Evolutionary conservation across 1,284 basidiomycete genomes (phyloP).

Genomic region (Ustilago curta): DNA sequence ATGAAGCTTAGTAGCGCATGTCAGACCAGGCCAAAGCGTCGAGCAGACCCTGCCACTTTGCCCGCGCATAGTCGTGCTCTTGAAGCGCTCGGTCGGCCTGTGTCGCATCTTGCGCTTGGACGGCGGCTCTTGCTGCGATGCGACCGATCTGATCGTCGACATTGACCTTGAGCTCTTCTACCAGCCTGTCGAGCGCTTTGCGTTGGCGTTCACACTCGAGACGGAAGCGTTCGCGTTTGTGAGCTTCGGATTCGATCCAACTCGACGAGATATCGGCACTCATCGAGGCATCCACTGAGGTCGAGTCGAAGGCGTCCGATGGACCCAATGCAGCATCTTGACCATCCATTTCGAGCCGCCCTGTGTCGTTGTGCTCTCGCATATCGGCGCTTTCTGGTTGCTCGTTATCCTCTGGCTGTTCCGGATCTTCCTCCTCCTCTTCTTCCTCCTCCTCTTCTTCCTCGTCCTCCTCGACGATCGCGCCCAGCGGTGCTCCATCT

Average conservation of each 20-base stretch:
- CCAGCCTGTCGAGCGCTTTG: slow-evolving; percentile 28
- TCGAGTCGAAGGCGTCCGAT: slow-evolving; percentile 9
- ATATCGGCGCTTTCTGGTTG: not conserved
- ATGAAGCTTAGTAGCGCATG: slow-evolving; percentile 22
- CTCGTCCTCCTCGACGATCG: slow-evolving; percentile 41
- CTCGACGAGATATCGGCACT: slow-evolving; percentile 30
- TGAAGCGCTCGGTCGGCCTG: slow-evolving; percentile 29
- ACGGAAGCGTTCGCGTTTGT: slow-evolving; percentile 37
- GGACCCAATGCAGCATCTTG: not conserved
- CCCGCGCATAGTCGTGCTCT: slow-evolving; percentile 25
- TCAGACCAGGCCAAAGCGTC: slow-evolving; percentile 42
- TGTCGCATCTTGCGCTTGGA: slow-evolving; percentile 22
- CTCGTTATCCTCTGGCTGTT: slow-evolving; percentile 7
- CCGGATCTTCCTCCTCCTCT: slow-evolving; percentile 21
- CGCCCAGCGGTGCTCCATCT: slow-evolving; percentile 33
- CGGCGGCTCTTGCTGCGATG: slow-evolving; percentile 21
- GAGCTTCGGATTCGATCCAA: slow-evolving; percentile 31
- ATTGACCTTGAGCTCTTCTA: slow-evolving; percentile 37
- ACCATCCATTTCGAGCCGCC: not conserved
- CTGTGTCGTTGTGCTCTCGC: not conserved
- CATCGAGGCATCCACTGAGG: slow-evolving; percentile 30
- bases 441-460: slow-evolving; percentile 44
- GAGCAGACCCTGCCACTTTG: slow-evolving; percentile 43
- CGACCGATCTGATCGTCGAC: slow-evolving; percentile 47
- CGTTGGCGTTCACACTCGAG: slow-evolving; percentile 33